Evolutionary conservation across 225 moss, liverwort and hornwort species (phyloP).

Genomic region (Pseudisothecium myosuroides): DNA sequence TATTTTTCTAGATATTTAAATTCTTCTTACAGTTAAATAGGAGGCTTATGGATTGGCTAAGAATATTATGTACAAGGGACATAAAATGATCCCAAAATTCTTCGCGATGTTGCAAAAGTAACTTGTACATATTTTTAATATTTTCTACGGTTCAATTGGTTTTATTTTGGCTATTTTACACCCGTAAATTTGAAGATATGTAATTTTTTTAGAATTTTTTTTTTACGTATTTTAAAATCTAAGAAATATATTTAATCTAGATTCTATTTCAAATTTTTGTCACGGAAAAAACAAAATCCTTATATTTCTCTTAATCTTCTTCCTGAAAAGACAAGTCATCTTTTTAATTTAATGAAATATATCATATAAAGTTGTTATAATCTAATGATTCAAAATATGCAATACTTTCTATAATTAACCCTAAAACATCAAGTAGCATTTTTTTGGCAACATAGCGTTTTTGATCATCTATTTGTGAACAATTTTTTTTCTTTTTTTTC

Average conservation of each 20-base stretch:
- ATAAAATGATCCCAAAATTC: not conserved
- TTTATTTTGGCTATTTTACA: not conserved
- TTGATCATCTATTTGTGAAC: no score
- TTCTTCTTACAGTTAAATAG: not conserved
- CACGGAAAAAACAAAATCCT: not conserved
- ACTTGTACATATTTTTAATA: not conserved
- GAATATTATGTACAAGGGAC: not conserved
- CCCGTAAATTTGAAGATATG: not conserved
- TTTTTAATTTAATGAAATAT: not conserved
- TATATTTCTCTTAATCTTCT: not conserved
- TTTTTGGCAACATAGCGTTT: no score
- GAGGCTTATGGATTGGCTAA: not conserved
- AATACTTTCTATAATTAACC: not conserved
- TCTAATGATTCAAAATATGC: fast-evolving
- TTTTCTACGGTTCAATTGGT: not conserved
- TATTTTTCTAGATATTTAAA: no score
- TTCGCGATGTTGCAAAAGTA: not conserved
- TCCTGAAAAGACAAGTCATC: not conserved
- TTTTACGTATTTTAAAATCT: not conserved
- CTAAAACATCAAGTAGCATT: no score
- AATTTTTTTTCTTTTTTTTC: no score
- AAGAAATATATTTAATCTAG: not conserved
- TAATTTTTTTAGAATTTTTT: not conserved
- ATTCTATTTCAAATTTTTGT: not conserved
- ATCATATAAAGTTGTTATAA: not conserved